Evolutionary conservation across 257 asterid species (phyloP).

Genomic region (Ajuga chamaepitys): DNA sequence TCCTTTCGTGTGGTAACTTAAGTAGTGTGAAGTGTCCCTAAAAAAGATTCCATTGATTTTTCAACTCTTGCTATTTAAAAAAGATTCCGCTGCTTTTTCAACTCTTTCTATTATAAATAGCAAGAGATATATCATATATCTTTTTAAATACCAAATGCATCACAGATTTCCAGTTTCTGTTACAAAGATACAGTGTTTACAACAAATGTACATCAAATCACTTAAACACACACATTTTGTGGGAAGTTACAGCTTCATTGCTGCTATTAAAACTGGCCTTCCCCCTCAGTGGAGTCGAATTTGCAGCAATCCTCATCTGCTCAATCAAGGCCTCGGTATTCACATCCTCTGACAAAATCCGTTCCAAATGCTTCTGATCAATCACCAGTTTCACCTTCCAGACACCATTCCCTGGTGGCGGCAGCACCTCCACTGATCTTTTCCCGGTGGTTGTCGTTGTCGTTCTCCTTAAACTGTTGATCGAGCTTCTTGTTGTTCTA

Average conservation of each 20-base stretch:
- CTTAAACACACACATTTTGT: neutral
- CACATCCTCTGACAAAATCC: conserved; percentile 49
- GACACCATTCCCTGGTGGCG: conserved; percentile 28
- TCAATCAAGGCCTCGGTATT: conserved; percentile 61
- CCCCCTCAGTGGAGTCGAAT: conserved; percentile 30
- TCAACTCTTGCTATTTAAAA: too few relatives aligned
- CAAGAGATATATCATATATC: too few relatives aligned
- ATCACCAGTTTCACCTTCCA: conserved; percentile 72
- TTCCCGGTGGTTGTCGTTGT: neutral
- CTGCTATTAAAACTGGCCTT: conserved; percentile 8
- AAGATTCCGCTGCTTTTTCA: too few relatives aligned
- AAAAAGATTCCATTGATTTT: too few relatives aligned
- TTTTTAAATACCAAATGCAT: too few relatives aligned
- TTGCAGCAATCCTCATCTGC: conserved; percentile 64
- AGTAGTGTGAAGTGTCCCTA: too few relatives aligned
- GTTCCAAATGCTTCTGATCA: conserved; percentile 36
- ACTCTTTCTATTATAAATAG: too few relatives aligned
- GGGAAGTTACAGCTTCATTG: neutral
- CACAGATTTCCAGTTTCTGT: too few relatives aligned
- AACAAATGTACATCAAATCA: neutral
- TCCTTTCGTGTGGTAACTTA: too few relatives aligned
- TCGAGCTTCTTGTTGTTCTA: neutral
- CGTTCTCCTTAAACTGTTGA: neutral
- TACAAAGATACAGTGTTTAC: too few relatives aligned
- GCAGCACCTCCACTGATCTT: conserved; percentile 5